phyloP scores from a whole-genome alignment of 1,139 yeast genomes.

The Hansenula lynferdii region DNA sequence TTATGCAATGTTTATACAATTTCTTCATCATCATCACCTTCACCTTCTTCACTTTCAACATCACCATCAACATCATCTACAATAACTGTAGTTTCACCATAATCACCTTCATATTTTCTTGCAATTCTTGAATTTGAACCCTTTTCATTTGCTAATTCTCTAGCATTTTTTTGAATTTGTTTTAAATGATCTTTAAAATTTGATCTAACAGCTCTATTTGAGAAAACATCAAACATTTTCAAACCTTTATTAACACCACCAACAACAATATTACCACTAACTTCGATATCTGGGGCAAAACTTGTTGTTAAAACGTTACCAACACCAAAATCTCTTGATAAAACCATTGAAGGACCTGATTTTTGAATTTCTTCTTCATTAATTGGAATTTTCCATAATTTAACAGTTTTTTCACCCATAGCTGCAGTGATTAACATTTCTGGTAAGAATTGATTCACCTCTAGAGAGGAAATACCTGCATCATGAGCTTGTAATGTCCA shows the following conservation, averaged over 20 bases:
- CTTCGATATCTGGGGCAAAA: slow-evolving; percentile 86
- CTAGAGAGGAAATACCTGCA: slow-evolving; percentile 82
- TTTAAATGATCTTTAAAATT: slow-evolving; percentile 58
- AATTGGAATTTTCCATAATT: slow-evolving; percentile 78
- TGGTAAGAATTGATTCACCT: slow-evolving; percentile 59
- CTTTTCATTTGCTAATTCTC: slow-evolving; percentile 53
- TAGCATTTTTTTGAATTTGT: slow-evolving; percentile 50
- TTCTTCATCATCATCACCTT: slow-evolving; percentile 21
- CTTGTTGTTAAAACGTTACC: slow-evolving; percentile 85
- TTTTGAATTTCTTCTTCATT: slow-evolving; percentile 32
- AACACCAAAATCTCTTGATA: slow-evolving; percentile 89
- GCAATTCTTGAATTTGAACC: slow-evolving; percentile 72
- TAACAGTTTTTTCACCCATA: slow-evolving; percentile 81
- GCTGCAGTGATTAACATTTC: slow-evolving; percentile 86
- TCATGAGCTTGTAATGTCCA: slow-evolving; percentile 99
- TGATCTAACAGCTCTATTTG: slow-evolving; percentile 72
- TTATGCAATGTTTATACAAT: too few species aligned
- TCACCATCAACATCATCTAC: slow-evolving; percentile 57
- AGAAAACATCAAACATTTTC: slow-evolving; percentile 90
- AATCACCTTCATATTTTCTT: slow-evolving; percentile 48
- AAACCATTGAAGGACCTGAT: slow-evolving; percentile 79
- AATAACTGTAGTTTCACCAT: slow-evolving; percentile 51
- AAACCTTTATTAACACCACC: slow-evolving; percentile 87
- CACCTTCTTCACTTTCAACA: slow-evolving; percentile 50
- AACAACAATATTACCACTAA: slow-evolving; percentile 75